Conservation (phyloP, 148 eudicot species). For the Vaccinium corymbosum region DNA sequence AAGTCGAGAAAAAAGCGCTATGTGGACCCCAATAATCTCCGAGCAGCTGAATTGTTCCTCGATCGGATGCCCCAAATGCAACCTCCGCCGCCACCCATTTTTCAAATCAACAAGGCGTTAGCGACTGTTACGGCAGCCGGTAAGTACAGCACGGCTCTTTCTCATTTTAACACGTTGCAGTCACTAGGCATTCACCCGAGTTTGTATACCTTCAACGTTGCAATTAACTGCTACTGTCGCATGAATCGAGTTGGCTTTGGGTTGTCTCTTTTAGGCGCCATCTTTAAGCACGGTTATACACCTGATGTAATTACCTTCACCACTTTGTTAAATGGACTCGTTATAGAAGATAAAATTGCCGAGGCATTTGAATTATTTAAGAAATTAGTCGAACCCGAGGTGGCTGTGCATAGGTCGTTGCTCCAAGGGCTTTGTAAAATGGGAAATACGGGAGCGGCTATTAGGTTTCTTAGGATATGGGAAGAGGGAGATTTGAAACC, state of each 20-base stretch:
- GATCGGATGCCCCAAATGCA: not conserved
- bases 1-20: not conserved
- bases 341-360: not conserved
- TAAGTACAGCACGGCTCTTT: not conserved
- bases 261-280: not conserved
- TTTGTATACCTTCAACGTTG: not conserved
- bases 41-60: not conserved
- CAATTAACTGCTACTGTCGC: not conserved
- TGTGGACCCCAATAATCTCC: not conserved
- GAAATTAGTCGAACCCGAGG: not conserved
- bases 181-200: not conserved
- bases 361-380: not conserved
- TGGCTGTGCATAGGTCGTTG: not conserved
- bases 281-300: not conserved
- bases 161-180: not conserved
- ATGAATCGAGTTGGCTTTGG: not conserved
- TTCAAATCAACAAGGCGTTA: not conserved
- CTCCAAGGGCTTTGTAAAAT: not conserved
- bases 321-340: not conserved
- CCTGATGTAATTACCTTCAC: not conserved
- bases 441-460: constrained; percentile 3
- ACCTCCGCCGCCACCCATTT: not conserved
- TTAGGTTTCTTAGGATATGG: not conserved
- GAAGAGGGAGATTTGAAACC: not conserved
- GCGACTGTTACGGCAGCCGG: not conserved